Percentiles rank a stretch among this genome's conserved stretches.
Conservation (phyloP, 352 stramenopile species). For the Thraustochytrium sp. region DNA sequence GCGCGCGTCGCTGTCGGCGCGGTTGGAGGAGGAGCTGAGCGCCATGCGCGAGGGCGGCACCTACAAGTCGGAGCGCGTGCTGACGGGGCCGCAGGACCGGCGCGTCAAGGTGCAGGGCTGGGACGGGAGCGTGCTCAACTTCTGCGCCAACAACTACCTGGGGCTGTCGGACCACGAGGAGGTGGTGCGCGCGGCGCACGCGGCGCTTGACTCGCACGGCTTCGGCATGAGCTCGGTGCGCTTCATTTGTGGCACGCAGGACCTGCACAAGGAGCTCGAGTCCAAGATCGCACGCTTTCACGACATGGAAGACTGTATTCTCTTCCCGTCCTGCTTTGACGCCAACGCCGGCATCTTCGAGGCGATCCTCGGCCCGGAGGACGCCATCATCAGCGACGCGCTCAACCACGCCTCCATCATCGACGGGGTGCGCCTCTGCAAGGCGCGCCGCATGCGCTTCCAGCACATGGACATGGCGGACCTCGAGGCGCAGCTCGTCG, state of each 20-base stretch:
- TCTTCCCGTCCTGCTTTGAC: slow-evolving; percentile 88
- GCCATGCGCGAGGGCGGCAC: slow-evolving; percentile 45
- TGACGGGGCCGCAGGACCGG: slow-evolving; percentile 71
- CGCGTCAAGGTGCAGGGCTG: slow-evolving; percentile 64
- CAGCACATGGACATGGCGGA: slow-evolving; percentile 86
- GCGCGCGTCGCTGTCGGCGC: not conserved
- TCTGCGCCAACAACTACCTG: slow-evolving; percentile 89
- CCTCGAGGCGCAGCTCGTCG: slow-evolving; percentile 76
- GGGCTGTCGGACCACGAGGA: slow-evolving; percentile 76
- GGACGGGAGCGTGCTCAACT: slow-evolving; percentile 73
- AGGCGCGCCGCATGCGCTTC: slow-evolving; percentile 82
- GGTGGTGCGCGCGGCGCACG: slow-evolving; percentile 71
- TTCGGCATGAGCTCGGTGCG: slow-evolving; percentile 82
- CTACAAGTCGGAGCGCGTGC: slow-evolving; percentile 71
- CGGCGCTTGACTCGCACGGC: slow-evolving; percentile 70
- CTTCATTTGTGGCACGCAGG: slow-evolving; percentile 86
- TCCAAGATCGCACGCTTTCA: slow-evolving; percentile 80
- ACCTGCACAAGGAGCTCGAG: slow-evolving; percentile 87
- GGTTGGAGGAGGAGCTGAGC: slow-evolving; percentile 26
- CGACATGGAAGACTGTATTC: slow-evolving; percentile 84
- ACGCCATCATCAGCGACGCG: slow-evolving; percentile 84
- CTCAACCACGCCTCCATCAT: slow-evolving; percentile 88
- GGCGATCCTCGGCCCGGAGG: slow-evolving; percentile 70
- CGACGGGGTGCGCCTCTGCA: slow-evolving; percentile 84
- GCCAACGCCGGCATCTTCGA: slow-evolving; percentile 87